phyloP scores from a whole-genome alignment of 2,329 filamentous ascomycete genomes.

The Aspergillus fumigatus region DNA sequence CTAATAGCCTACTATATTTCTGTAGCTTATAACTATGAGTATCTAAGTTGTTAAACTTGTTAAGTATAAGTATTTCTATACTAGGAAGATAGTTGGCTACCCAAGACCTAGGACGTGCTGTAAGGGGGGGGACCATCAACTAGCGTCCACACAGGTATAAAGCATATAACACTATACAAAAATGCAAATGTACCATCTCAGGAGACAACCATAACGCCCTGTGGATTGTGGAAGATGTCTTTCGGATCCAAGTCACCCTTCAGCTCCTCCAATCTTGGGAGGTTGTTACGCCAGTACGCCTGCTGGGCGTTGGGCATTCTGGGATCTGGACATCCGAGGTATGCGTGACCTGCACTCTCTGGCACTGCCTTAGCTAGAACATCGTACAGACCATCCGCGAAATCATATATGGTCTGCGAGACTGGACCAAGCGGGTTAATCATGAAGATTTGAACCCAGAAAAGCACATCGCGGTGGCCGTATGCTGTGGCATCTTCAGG shows the following conservation, averaged over 20 bases:
- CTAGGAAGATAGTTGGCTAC: no score
- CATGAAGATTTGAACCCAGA: conserved; percentile 61
- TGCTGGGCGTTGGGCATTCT: conserved; percentile 42
- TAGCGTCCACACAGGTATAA: no score
- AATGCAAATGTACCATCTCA: no score
- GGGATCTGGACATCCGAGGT: conserved; percentile 60
- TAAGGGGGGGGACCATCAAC: no score
- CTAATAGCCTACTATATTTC: no score
- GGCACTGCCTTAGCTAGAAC: conserved; percentile 24
- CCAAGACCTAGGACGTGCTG: no score
- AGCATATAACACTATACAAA: no score
- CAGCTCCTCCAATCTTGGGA: conserved; percentile 43
- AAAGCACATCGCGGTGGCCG: conserved; percentile 59
- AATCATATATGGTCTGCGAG: conserved; percentile 44
- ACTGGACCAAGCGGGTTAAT: conserved; percentile 46
- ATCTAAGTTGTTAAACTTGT: no score
- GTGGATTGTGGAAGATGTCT: conserved; percentile 55
- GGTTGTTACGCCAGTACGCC: conserved; percentile 53
- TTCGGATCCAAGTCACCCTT: conserved; percentile 51
- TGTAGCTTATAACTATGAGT: no score
- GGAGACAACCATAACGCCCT: conserved; percentile 32
- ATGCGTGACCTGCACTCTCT: conserved; percentile 44
- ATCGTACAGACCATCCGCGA: conserved; percentile 50
- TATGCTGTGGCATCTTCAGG: conserved; percentile 56
- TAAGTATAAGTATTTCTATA: no score